Percentiles rank a stretch among this genome's conserved stretches.
These are phyloP conservation scores for Angomonas deanei DNA, from an alignment of 208 protist species.

Conservation along the genomic window DNA sequence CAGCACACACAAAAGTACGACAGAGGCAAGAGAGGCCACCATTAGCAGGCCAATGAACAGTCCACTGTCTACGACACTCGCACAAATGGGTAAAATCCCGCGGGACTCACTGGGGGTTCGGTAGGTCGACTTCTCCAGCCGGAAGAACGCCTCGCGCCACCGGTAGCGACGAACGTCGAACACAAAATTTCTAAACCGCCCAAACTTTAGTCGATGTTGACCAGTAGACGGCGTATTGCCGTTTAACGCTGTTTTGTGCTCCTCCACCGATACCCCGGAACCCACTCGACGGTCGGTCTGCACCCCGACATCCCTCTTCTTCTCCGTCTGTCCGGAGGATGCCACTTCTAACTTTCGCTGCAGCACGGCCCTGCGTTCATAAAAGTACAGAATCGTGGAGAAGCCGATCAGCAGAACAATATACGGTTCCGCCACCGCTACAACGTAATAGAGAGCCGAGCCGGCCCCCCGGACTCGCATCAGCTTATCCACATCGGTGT, in stretches of 20 bases:
- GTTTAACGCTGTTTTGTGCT: background rate
- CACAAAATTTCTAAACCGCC: background rate
- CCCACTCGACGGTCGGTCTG: background rate
- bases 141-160: background rate
- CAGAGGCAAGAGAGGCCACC: constrained; percentile 23
- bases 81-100: background rate
- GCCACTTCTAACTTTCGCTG: no score
- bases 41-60: constrained; percentile 20
- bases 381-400: background rate
- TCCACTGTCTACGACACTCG: constrained; percentile 12
- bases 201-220: background rate
- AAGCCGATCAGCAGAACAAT: background rate
- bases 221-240: background rate
- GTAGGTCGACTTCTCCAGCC: background rate
- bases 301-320: background rate
- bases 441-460: constrained; percentile 27
- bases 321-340: background rate
- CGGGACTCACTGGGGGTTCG: background rate
- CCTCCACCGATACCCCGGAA: background rate
- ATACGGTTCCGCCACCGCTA: constrained; percentile 8
- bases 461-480: constrained; percentile 35
- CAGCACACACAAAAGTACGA: constrained; percentile 33
- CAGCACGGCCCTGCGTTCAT: background rate
- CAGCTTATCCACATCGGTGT: constrained; percentile 26
- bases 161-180: background rate